phyloP scores from a whole-genome alignment of 2,329 filamentous ascomycete genomes.

The Periconia sp. region DNA sequence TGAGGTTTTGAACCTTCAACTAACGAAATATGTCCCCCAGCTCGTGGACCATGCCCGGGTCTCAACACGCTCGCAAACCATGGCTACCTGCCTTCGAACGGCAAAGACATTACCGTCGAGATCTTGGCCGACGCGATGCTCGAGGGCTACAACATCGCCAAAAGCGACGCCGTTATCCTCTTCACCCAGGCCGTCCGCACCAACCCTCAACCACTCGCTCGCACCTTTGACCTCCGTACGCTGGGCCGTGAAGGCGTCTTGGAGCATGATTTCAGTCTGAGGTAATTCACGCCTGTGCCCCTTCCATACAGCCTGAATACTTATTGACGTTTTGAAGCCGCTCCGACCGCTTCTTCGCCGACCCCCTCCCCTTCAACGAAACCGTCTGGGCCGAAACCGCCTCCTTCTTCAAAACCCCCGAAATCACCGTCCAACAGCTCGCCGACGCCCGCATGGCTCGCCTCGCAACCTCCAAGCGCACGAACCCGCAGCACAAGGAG shows the following conservation, averaged over 20 bases:
- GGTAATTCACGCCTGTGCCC: too few species aligned
- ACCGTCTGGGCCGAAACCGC: constrained; percentile 51
- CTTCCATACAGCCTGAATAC: too few species aligned
- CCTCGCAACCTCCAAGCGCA: constrained; percentile 45
- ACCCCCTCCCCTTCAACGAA: constrained; percentile 52
- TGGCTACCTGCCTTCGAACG: constrained; percentile 30
- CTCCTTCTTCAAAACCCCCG: constrained; percentile 47
- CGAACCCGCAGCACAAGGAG: constrained; percentile 46
- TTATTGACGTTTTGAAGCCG: constrained; percentile 31
- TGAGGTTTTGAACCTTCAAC: too few species aligned
- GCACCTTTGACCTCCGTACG: constrained; percentile 29
- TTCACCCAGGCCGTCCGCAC: constrained; percentile 7
- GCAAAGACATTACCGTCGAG: constrained; percentile 30
- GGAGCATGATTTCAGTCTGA: constrained; percentile 53
- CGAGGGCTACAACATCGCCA: constrained; percentile 7
- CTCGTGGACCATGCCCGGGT: constrained; percentile 29
- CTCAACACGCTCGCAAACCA: constrained; percentile 36
- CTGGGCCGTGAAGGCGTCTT: constrained; percentile 50
- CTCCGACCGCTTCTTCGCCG: constrained; percentile 51
- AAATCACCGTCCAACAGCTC: constrained; percentile 45
- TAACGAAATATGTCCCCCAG: background rate
- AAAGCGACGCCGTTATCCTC: background rate
- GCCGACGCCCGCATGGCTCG: constrained; percentile 50
- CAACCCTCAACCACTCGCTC: constrained; percentile 8
- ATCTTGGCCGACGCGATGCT: constrained; percentile 18